These are phyloP conservation scores for Erythrobasidium hasegawianum DNA, from an alignment of 1,284 basidiomycete genomes.

Conservation along the genomic window DNA sequence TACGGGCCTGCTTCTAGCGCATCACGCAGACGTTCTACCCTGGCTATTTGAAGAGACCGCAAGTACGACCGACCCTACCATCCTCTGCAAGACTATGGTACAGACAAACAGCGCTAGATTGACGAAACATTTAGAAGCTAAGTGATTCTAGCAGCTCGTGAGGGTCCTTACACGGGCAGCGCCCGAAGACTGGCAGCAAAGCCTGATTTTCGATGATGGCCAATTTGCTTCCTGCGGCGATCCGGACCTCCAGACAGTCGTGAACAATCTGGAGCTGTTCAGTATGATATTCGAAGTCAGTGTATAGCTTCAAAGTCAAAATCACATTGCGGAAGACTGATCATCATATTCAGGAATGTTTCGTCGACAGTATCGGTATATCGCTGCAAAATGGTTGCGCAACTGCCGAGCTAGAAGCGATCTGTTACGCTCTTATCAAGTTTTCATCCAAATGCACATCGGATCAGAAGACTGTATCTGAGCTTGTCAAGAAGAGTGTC, in stretches of 20 bases:
- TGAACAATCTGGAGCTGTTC: no score
- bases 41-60: not conserved
- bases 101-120: not conserved
- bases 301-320: no score
- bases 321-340: no score
- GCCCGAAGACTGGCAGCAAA: not conserved
- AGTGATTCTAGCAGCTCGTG: not conserved
- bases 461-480: no score
- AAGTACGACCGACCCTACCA: not conserved
- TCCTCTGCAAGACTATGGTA: not conserved
- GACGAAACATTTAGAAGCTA: not conserved
- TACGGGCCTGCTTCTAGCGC: not conserved
- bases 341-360: no score
- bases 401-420: not conserved
- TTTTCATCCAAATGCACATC: no score
- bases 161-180: not conserved
- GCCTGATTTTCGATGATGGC: not conserved
- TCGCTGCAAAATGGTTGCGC: no score
- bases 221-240: no score
- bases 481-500: no score
- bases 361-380: no score
- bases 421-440: not conserved
- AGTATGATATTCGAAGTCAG: no score
- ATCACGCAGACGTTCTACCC: not conserved
- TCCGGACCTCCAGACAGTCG: no score